Conservation (phyloP, 31 red algal genomes). For the Asparagopsis taxiformis region DNA sequence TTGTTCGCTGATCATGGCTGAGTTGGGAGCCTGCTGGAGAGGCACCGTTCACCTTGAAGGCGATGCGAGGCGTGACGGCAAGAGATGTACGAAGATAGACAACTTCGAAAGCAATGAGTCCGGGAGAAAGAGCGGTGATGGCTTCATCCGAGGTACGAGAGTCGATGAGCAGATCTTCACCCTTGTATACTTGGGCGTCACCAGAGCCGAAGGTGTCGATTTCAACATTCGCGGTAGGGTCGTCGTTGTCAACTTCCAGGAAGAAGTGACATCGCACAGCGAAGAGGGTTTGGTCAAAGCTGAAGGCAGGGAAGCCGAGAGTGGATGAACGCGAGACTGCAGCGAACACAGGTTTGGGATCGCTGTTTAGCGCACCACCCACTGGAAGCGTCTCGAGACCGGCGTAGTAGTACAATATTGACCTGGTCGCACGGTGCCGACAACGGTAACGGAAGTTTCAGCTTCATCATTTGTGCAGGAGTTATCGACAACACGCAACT, state of each 20-base stretch:
- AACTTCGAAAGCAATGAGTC: slow-evolving; percentile 48
- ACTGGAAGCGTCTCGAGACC: slow-evolving; percentile 3
- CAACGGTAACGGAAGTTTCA: slow-evolving; percentile 67
- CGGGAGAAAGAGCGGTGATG: slow-evolving; percentile 17
- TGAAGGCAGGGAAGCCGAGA: slow-evolving; percentile 59
- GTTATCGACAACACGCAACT: slow-evolving; percentile 54
- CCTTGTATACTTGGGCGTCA: slow-evolving; percentile 47
- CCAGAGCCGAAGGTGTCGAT: slow-evolving; percentile 25
- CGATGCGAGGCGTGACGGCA: neutral
- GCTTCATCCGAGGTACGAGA: slow-evolving; percentile 6
- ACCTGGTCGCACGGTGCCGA: slow-evolving; percentile 42
- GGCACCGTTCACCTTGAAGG: slow-evolving; percentile 30
- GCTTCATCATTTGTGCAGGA: slow-evolving; percentile 42
- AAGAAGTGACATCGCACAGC: slow-evolving; percentile 47
- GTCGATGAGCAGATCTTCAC: slow-evolving; percentile 61
- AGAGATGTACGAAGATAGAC: slow-evolving; percentile 40
- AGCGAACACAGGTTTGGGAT: slow-evolving; percentile 28
- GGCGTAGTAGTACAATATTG: slow-evolving; percentile 65
- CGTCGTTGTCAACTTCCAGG: slow-evolving; percentile 31
- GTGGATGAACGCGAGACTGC: slow-evolving; percentile 13
- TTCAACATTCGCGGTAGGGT: slow-evolving; percentile 12
- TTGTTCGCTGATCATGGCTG: slow-evolving; percentile 37
- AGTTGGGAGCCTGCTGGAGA: slow-evolving; percentile 18
- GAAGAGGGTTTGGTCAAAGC: slow-evolving; percentile 21
- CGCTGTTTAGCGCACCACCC: slow-evolving; percentile 8